Evolutionary conservation across 129 eudicot genomes (phyloP).

Genomic region (Lactuca saligna): DNA sequence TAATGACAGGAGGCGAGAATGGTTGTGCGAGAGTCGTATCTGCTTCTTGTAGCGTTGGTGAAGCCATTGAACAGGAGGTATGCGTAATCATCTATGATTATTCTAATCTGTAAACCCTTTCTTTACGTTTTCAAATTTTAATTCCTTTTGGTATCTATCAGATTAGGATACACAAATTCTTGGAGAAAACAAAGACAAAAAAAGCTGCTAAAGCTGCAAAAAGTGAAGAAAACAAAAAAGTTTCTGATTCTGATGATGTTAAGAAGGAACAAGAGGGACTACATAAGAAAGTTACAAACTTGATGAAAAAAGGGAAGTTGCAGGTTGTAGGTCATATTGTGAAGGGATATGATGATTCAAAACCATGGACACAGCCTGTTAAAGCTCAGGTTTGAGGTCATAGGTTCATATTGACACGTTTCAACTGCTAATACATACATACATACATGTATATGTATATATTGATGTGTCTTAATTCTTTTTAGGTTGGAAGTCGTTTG

Average conservation of each 20-base stretch:
- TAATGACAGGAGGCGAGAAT: slow-evolving; percentile 78
- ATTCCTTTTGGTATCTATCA: slow-evolving; percentile 30
- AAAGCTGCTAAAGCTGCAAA: slow-evolving; percentile 38
- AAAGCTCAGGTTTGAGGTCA: slow-evolving; percentile 78
- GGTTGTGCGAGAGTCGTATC: slow-evolving; percentile 71
- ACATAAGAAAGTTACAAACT: slow-evolving; percentile 51
- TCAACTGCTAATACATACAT: slow-evolving; percentile 1
- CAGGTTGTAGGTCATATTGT: slow-evolving; percentile 56
- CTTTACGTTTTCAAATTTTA: neutral
- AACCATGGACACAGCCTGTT: slow-evolving; percentile 74
- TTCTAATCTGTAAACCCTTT: neutral
- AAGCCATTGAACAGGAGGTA: slow-evolving; percentile 93
- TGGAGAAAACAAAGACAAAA: slow-evolving; percentile 67
- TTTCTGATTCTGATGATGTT: slow-evolving; percentile 23
- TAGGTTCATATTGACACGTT: slow-evolving; percentile 28
- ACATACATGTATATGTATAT: neutral
- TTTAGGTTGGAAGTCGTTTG: slow-evolving; percentile 87
- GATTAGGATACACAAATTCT: slow-evolving; percentile 71
- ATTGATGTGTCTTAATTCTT: slow-evolving; percentile 10
- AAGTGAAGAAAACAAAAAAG: slow-evolving; percentile 33
- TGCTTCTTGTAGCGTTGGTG: slow-evolving; percentile 82
- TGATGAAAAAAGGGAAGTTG: slow-evolving; percentile 79
- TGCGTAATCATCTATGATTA: slow-evolving; percentile 6
- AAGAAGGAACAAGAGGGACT: slow-evolving; percentile 44
- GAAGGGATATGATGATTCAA: slow-evolving; percentile 51